Base-by-base conservation (phyloP, 495 filamentous ascomycete species). In the Lepidopterella palustris region DNA sequence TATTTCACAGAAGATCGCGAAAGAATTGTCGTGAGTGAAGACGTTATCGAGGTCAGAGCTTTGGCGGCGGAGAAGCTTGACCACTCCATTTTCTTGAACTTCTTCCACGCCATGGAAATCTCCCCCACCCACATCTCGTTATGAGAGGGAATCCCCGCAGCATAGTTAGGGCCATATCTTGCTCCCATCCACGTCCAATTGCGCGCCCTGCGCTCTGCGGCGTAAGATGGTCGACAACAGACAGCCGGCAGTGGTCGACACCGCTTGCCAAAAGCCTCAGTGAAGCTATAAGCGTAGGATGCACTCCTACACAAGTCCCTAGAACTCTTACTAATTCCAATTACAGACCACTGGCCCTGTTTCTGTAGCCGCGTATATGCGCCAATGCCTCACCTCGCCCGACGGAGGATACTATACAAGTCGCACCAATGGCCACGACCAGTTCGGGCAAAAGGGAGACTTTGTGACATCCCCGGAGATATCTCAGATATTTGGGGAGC, bases 381-480 rank as follows among this genome's bases (percentile, higher is more conserved):
- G 93, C 68, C 93, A 97, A 84, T 96, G 92, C 71, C 84, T 98
- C 63, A 97, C 92, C 13, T 87, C 87, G 11, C 86, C 90, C 52
- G 77, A 87, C n/a, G 90, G 89, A 56, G 93, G 93, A 45, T 98
- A 98, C 77, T 98, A 98, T 75, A 96, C 90, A 4, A 81, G 86
- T 2, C 81, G 80, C 29, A 75, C 80, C 32, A 70, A 79, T 51
- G 84, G 77, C 24, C 79, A 80, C 11, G 90, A 95, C 67, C 91
- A 92, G 47, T 97, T 98, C 65, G 95, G 93, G 1, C 78, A 80
- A 55, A 86, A 87, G 67, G 93, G 93, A 25, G 93, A 98, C 71
- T 98, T 98, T 59, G 87, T 97, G 45, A 98, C 93, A 0, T 96
- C 90, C 5, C 93, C 93, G 0, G 93, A 98, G 73, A 97, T 98